These are phyloP conservation scores for Daldinia sp. DNA, from an alignment of 2,329 filamentous ascomycete species.

Conservation along the genomic window DNA sequence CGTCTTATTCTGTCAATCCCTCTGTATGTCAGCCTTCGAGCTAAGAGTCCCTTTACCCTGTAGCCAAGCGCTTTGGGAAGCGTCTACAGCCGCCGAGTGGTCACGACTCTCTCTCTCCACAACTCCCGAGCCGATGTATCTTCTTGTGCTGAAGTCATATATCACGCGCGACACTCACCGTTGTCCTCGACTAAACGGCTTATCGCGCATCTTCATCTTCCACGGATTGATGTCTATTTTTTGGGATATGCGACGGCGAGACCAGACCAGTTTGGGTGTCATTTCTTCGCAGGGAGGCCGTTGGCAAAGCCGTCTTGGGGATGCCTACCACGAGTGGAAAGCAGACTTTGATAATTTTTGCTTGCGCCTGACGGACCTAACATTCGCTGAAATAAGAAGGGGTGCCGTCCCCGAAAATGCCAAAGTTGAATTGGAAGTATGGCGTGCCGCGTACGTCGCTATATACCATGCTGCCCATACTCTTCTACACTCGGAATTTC, in stretches of 20 bases:
- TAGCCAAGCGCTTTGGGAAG: slow-evolving; percentile 68
- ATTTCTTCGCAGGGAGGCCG: slow-evolving; percentile 44
- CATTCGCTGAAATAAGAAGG: slow-evolving; percentile 23
- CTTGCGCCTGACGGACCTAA: slow-evolving; percentile 49
- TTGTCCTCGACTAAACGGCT: slow-evolving; percentile 59
- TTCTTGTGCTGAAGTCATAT: slow-evolving; percentile 68
- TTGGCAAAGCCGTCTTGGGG: slow-evolving; percentile 65
- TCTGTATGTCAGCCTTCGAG: slow-evolving; percentile 75
- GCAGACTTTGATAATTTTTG: slow-evolving; percentile 67
- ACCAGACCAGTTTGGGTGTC: slow-evolving; percentile 69
- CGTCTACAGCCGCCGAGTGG: slow-evolving; percentile 65
- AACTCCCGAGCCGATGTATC: slow-evolving; percentile 55
- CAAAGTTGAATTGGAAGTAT: slow-evolving; percentile 53
- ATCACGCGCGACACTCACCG: slow-evolving; percentile 59
- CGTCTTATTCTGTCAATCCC: slow-evolving; percentile 73
- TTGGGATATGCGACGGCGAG: slow-evolving; percentile 71
- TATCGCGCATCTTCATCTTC: slow-evolving; percentile 66
- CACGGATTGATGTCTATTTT: slow-evolving; percentile 73
- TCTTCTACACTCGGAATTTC: slow-evolving; percentile 67
- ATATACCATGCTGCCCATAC: slow-evolving; percentile 71
- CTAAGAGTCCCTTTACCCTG: slow-evolving; percentile 69
- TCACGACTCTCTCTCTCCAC: slow-evolving; percentile 55
- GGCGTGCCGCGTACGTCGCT: slow-evolving; percentile 63
- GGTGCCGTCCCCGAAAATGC: slow-evolving; percentile 41
- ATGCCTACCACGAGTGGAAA: slow-evolving; percentile 70